A percentile compares a stretch with the other conserved stretches of the same genome.
Evolutionary conservation across 2,329 filamentous ascomycete species (phyloP).

Genomic region (Apiospora saccharicola): DNA sequence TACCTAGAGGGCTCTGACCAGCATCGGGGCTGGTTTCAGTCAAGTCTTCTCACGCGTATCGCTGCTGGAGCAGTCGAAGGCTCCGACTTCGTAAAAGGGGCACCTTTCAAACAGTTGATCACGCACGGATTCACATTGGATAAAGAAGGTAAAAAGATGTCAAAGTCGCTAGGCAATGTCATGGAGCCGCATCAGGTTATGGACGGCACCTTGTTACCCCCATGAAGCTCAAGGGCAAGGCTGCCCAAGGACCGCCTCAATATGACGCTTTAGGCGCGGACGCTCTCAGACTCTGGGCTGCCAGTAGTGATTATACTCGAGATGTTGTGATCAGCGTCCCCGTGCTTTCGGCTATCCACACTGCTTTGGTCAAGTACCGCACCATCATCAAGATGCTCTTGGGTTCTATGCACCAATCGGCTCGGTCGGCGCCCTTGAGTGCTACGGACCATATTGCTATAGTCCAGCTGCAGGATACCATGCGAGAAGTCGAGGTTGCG

Average conservation of each 20-base stretch:
- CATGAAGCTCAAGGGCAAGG: slow-evolving; percentile 67
- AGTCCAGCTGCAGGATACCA: slow-evolving; percentile 73
- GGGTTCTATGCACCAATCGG: slow-evolving; percentile 71
- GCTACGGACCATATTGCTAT: slow-evolving; percentile 78
- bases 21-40: slow-evolving; percentile 98
- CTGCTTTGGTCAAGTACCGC: slow-evolving; percentile 83
- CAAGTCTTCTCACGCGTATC: slow-evolving; percentile 86
- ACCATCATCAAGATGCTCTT: slow-evolving; percentile 91
- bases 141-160: slow-evolving; percentile 94
- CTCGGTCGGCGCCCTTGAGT: slow-evolving; percentile 59
- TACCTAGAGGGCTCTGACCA: slow-evolving; percentile 96
- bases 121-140: slow-evolving; percentile 97
- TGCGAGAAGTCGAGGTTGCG: slow-evolving; percentile 68
- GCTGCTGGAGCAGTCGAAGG: slow-evolving; percentile 62
- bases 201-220: slow-evolving; percentile 80
- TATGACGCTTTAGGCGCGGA: slow-evolving; percentile 84
- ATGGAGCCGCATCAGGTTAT: slow-evolving; percentile 85
- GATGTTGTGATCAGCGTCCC: slow-evolving; percentile 85
- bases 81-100: slow-evolving; percentile 42
- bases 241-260: slow-evolving; percentile 46
- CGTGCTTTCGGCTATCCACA: slow-evolving; percentile 79
- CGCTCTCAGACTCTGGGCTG: slow-evolving; percentile 88
- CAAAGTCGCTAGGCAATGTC: slow-evolving; percentile 92
- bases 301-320: slow-evolving; percentile 87
- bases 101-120: slow-evolving; percentile 88